phyloP scores from a whole-genome alignment of 2,329 filamentous ascomycete genomes.

The Dissoconium aciculare region DNA sequence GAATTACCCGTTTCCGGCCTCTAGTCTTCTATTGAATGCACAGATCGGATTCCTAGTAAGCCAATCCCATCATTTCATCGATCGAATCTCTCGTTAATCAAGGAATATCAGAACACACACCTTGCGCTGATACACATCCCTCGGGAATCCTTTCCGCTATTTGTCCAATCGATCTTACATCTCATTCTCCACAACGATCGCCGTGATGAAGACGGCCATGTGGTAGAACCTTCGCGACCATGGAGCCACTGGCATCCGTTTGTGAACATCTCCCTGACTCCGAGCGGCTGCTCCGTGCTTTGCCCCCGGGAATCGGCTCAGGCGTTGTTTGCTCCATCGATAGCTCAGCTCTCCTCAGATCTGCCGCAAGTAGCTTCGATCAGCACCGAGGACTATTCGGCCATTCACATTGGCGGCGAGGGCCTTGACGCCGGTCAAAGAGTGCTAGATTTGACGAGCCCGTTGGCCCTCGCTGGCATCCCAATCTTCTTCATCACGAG shows the following conservation, averaged over 20 bases:
- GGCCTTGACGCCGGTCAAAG: constrained; percentile 82
- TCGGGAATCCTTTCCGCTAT: constrained; percentile 56
- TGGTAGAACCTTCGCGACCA: constrained; percentile 19
- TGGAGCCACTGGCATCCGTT: constrained; percentile 55
- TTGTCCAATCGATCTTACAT: constrained; percentile 76
- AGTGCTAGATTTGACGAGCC: constrained; percentile 81
- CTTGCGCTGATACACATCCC: constrained; percentile 86
- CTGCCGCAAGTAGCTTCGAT: constrained; percentile 45
- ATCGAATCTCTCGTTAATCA: constrained; percentile 6
- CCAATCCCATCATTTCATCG: constrained; percentile 12
- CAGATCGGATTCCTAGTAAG: constrained; percentile 36
- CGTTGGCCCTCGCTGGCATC: constrained; percentile 78
- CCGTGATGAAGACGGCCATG: constrained; percentile 28
- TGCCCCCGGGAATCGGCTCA: constrained; percentile 64
- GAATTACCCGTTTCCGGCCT: constrained; percentile 19
- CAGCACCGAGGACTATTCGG: constrained; percentile 69
- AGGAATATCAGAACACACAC: constrained; percentile 54
- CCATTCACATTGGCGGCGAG: constrained; percentile 78
- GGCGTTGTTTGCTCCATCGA: constrained; percentile 58
- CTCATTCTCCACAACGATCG: constrained; percentile 45
- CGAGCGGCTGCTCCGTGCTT: constrained; percentile 82
- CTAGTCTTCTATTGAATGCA: constrained; percentile 33
- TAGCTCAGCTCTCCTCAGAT: constrained; percentile 39
- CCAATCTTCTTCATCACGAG: constrained; percentile 98
- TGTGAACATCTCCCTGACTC: constrained; percentile 84